phyloP scores from a whole-genome alignment of 202 grass and related monocot genomes.

The Zizania palustris region DNA sequence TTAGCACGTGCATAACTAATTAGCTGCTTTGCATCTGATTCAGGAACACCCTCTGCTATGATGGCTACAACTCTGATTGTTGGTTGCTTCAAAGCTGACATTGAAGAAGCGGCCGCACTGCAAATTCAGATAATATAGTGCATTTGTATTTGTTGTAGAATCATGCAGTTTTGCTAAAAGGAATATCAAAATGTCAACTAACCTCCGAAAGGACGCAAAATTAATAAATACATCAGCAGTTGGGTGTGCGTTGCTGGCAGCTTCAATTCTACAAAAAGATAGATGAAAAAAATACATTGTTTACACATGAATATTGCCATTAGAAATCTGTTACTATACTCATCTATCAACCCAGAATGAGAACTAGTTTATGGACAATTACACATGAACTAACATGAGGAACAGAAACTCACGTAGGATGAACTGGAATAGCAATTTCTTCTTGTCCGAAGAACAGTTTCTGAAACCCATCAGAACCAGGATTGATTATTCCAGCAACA shows the following conservation, averaged over 20 bases:
- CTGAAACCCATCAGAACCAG: conserved; percentile 97
- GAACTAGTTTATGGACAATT: neutral
- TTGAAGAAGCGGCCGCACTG: conserved; percentile 93
- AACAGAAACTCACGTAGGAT: conserved; percentile 65
- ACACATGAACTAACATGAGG: conserved; percentile 6
- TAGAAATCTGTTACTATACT: conserved; percentile 26
- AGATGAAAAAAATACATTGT: conserved; percentile 14
- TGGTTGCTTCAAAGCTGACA: conserved; percentile 91
- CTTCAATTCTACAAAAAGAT: conserved; percentile 78
- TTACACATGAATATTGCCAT: conserved; percentile 1
- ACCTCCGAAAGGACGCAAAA: conserved; percentile 97
- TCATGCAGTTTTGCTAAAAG: neutral
- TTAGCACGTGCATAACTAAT: conserved; percentile 90
- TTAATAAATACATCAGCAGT: conserved; percentile 99
- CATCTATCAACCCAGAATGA: conserved; percentile 8
- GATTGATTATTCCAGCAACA: conserved; percentile 97
- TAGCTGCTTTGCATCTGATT: conserved; percentile 88
- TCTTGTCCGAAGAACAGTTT: conserved; percentile 98
- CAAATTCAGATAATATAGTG: conserved; percentile 45
- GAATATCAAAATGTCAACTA: conserved; percentile 38
- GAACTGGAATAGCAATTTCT: conserved; percentile 99
- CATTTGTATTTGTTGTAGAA: conserved; percentile 10
- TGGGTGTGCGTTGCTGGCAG: conserved; percentile 81
- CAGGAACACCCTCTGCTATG: conserved; percentile 97
- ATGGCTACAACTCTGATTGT: conserved; percentile 96